These are phyloP conservation scores for Wallacemonas sp. DNA, from an alignment of 208 protist genomes.

Conservation along the genomic window DNA sequence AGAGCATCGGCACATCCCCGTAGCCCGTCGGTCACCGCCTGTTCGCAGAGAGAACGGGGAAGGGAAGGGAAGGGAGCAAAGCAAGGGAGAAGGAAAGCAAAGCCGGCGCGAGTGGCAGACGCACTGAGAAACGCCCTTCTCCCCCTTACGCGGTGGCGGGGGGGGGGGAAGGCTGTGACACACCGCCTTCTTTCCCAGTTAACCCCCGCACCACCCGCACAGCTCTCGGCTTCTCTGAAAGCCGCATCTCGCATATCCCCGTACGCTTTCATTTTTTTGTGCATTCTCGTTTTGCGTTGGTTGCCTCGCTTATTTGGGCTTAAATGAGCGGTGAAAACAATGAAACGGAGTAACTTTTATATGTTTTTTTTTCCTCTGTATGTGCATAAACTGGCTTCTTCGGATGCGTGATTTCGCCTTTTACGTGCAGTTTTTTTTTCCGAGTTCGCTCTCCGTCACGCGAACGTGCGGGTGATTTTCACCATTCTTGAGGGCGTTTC, in stretches of 20 bases:
- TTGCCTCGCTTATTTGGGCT: constrained; percentile 8
- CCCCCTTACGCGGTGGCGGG: too few species aligned
- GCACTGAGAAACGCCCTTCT: too few species aligned
- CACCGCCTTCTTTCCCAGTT: too few species aligned
- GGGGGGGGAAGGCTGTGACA: too few species aligned
- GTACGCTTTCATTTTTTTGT: constrained; percentile 15
- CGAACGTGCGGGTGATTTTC: too few species aligned
- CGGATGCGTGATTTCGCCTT: background rate
- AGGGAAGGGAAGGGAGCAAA: background rate
- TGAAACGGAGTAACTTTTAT: background rate
- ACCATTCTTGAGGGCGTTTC: too few species aligned
- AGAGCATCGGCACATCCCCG: too few species aligned
- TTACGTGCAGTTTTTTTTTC: constrained; percentile 3
- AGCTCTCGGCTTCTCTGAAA: too few species aligned
- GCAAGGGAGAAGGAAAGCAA: background rate
- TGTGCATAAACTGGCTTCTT: background rate
- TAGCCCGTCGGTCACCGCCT: too few species aligned
- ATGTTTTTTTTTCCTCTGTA: constrained; percentile 9
- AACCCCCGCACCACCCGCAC: too few species aligned
- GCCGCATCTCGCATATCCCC: constrained; percentile 1
- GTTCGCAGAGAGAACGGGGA: background rate
- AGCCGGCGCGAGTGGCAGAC: too few species aligned
- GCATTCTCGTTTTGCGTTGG: constrained; percentile 12
- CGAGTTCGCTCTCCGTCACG: background rate
- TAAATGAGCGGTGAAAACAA: constrained; percentile 6